These are phyloP conservation scores for Phaseolus lunatus DNA, from an alignment of 306 rosid species.

Conservation along the genomic window DNA sequence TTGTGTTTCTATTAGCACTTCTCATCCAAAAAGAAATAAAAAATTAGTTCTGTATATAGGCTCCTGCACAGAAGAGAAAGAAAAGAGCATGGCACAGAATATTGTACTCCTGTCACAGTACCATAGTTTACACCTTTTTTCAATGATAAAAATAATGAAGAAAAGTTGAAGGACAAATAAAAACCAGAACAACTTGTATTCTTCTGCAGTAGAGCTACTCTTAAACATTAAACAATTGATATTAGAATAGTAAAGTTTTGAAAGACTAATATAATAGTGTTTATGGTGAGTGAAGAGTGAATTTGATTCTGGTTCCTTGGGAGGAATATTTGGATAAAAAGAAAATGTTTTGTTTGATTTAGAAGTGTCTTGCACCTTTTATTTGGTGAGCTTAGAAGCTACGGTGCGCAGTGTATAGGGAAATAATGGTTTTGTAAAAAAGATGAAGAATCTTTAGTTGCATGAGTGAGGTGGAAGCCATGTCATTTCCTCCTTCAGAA, in stretches of 20 bases:
- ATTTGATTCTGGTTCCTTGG: too few relatives aligned
- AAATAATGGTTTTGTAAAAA: conserved; percentile 46
- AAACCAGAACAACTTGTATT: neutral
- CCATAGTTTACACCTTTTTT: conserved; percentile 31
- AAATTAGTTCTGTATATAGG: conserved; percentile 24
- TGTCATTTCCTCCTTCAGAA: conserved; percentile 49
- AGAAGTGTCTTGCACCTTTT: conserved; percentile 43
- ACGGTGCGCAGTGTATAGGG: conserved; percentile 41
- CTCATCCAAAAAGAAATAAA: neutral
- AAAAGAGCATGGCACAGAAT: conserved; percentile 43
- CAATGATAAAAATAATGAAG: neutral
- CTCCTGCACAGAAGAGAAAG: conserved; percentile 31
- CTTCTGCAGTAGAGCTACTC: too few relatives aligned
- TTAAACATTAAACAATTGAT: too few relatives aligned
- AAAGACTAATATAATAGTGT: too few relatives aligned
- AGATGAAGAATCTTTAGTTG: conserved; percentile 50
- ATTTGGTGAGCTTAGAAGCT: conserved; percentile 59
- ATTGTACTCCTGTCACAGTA: conserved; percentile 42
- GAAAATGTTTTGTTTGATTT: neutral
- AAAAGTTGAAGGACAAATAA: conserved; percentile 6
- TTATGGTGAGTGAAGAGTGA: too few relatives aligned
- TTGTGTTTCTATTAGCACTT: conserved; percentile 23
- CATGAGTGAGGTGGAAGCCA: conserved; percentile 39
- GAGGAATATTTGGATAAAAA: too few relatives aligned
- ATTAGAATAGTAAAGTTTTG: too few relatives aligned